Percentiles rank a stretch among this genome's conserved stretches.
These are phyloP conservation scores for Fusarium metavorans DNA, from an alignment of 2,329 filamentous ascomycete species.

Conservation along the genomic window DNA sequence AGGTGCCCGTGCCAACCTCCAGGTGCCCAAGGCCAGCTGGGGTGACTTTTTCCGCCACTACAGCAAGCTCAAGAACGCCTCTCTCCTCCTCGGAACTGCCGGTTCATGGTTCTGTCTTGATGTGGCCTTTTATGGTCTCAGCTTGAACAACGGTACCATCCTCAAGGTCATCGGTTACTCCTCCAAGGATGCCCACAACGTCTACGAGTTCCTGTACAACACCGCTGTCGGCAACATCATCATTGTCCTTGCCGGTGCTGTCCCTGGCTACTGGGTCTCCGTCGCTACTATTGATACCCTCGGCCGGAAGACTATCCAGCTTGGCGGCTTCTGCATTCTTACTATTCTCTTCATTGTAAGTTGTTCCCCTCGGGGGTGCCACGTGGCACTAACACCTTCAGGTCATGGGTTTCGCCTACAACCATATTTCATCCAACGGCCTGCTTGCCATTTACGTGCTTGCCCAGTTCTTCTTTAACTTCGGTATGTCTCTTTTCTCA, in stretches of 20 bases:
- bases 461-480: conserved; percentile 72
- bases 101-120: conserved; percentile 85
- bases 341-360: conserved; percentile 67
- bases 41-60: conserved; percentile 80
- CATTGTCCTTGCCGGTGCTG: conserved; percentile 81
- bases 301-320: conserved; percentile 82
- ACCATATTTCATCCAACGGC: conserved; percentile 62
- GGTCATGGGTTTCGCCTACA: conserved; percentile 72
- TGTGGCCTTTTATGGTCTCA: conserved; percentile 74
- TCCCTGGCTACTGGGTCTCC: conserved; percentile 86
- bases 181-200: conserved; percentile 57
- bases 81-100: conserved; percentile 81
- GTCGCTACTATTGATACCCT: conserved; percentile 79
- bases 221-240: conserved; percentile 84
- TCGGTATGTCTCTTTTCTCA: conserved; percentile 48
- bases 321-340: conserved; percentile 71
- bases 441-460: conserved; percentile 68
- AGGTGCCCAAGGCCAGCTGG: conserved; percentile 78
- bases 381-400: conserved; percentile 1
- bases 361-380: accelerated
- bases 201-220: conserved; percentile 79
- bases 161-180: conserved; percentile 79
- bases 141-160: conserved; percentile 81
- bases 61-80: conserved; percentile 75
- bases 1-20: conserved; percentile 65